Base-by-base conservation (phyloP, 176 grass and related monocot species). In the Triticum monococcum region DNA sequence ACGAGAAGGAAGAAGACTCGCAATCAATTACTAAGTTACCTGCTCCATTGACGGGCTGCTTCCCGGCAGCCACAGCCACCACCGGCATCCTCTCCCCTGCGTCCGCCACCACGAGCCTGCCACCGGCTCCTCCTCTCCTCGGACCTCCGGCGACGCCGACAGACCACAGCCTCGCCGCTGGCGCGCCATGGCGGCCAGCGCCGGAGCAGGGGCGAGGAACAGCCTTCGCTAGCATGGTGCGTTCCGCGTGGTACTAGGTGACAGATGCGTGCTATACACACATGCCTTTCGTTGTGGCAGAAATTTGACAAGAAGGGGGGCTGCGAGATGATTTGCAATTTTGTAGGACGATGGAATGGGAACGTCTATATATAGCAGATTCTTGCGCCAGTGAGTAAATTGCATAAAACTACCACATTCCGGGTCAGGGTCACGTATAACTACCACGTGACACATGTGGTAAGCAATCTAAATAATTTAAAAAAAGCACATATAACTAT, bases 151-250 rank as follows among this genome's bases (percentile, higher is more conserved):
- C 77, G 43, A 85, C 3, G 7, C 62, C 4, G 22, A 8, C 31
- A 0, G 38, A 28, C 2, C 46, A 5, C 48, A 45, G 62, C 46
- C 17, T 60, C 12, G 46, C 41, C 2, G 33, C 60, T 24, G 9
- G 60, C 3, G 37, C 62, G 22, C 38, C 37, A 23, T 5, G 68
- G 23, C 32, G 61, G 71, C 5, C 54, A 26, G 30, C 18, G 81
- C 12, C 31, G 73, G 72, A 72, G 84, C 73, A 79, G 32, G 54
- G 65, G 65, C 4, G 40, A 20, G 40, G 40, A 56, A 35, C 13
- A 79, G 57, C 56, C 43, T 64, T 79, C 0, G 80, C 25, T 8
- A 83, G 80, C 89, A 90, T 90, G 89, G 65, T 71, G 20, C 20
- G 4, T 33, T 35, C 7, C 65, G 14, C 33, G 14, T 2, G 78